These are phyloP conservation scores for Chaetomium fimeti DNA, from an alignment of 495 filamentous ascomycete genomes.

Conservation along the genomic window DNA sequence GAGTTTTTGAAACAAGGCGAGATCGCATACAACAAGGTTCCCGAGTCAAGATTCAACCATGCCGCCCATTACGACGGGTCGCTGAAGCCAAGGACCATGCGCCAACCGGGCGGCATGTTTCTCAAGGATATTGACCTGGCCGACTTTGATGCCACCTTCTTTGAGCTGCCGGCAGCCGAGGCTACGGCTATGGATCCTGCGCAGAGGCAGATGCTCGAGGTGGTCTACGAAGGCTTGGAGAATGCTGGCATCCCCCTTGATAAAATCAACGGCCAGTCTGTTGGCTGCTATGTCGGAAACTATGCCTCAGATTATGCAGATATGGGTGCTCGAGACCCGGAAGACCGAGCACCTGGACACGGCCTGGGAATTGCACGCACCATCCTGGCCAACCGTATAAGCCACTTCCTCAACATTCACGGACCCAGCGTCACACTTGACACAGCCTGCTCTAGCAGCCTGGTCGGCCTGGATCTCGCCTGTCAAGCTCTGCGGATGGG, in stretches of 20 bases:
- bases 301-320: not conserved
- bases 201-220: constrained; percentile 52
- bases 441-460: not conserved
- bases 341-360: not conserved
- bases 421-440: not conserved
- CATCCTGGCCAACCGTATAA: not conserved
- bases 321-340: not conserved
- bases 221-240: constrained; percentile 53
- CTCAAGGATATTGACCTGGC: constrained; percentile 14
- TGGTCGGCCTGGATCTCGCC: not conserved
- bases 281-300: not conserved
- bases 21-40: constrained; percentile 15
- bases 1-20: constrained; percentile 19
- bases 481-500: not conserved
- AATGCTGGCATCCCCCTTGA: not conserved
- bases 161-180: constrained; percentile 11
- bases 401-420: not conserved
- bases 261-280: not conserved
- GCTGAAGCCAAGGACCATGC: constrained; percentile 23
- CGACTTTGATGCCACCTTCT: constrained; percentile 26
- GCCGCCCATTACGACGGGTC: constrained; percentile 22
- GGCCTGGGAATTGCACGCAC: not conserved
- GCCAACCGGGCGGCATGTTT: constrained; percentile 21
- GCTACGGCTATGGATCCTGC: constrained; percentile 59
- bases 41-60: constrained; percentile 16